Evolutionary conservation across 1,139 yeast genomes (phyloP).

Genomic region (Wickerhamomyces sp.): DNA sequence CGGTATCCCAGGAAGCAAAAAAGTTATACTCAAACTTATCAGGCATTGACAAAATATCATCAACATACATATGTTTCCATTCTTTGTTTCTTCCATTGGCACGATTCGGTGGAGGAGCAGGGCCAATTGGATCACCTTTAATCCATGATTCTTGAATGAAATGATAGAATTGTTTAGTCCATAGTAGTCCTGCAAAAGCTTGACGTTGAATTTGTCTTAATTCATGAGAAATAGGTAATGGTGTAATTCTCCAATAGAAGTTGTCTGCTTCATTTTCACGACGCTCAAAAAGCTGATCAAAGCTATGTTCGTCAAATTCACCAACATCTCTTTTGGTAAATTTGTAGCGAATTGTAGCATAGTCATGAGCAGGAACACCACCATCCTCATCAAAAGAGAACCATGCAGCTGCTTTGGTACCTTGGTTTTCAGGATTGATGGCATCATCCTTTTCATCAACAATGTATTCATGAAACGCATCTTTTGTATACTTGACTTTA

Average conservation of each 20-base stretch:
- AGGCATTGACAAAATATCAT: slow-evolving; percentile 86
- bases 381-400: slow-evolving; percentile 71
- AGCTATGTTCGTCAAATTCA: slow-evolving; percentile 62
- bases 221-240: slow-evolving; percentile 80
- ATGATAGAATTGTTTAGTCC: slow-evolving; percentile 94
- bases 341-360: slow-evolving; percentile 82
- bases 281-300: slow-evolving; percentile 67
- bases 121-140: slow-evolving; percentile 78
- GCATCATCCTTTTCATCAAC: slow-evolving; percentile 56
- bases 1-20: slow-evolving; percentile 97
- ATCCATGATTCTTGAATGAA: slow-evolving; percentile 88
- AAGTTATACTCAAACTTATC: slow-evolving; percentile 98
- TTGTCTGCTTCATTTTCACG: slow-evolving; percentile 92
- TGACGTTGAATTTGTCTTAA: slow-evolving; percentile 86
- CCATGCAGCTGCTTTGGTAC: slow-evolving; percentile 81
- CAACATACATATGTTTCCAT: slow-evolving; percentile 88
- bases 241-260: slow-evolving; percentile 87
- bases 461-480: slow-evolving; percentile 85
- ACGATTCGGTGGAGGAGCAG: slow-evolving; percentile 73
- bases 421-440: slow-evolving; percentile 62
- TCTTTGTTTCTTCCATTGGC: slow-evolving; percentile 82
- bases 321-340: slow-evolving; percentile 42
- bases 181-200: slow-evolving; percentile 89
- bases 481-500: slow-evolving; percentile 62
- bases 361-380: slow-evolving; percentile 84